Evolutionary conservation across 345 rosid genomes (phyloP).

Genomic region (Ceriops decandra): DNA sequence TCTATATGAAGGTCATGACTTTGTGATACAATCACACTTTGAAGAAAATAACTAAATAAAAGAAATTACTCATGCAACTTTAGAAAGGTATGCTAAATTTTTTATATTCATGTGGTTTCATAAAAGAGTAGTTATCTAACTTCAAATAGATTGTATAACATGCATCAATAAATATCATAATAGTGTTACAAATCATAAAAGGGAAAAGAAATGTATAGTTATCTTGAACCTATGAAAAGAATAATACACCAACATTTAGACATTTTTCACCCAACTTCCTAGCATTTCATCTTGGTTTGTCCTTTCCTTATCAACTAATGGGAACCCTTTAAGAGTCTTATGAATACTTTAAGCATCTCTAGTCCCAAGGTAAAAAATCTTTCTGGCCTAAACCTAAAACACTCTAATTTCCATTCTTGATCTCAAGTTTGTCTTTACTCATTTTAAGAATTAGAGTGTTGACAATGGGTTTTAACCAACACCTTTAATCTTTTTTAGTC

Average conservation of each 20-base stretch:
- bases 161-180: neutral
- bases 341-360: no score
- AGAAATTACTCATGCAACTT: neutral
- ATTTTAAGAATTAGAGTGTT: no score
- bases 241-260: conserved; percentile 40
- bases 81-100: neutral
- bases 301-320: no score
- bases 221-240: no score
- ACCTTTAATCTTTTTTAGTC: no score
- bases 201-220: neutral
- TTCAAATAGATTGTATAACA: neutral
- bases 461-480: no score
- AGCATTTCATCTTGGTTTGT: neutral
- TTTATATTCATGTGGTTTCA: neutral
- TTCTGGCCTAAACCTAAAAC: no score
- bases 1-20: conserved; percentile 31
- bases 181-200: neutral
- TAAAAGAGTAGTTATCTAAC: neutral
- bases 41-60: neutral
- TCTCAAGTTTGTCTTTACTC: no score
- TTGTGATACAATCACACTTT: neutral
- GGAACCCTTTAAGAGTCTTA: no score
- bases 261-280: conserved; percentile 53
- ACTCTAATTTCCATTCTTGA: no score
- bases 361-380: no score